phyloP scores from a whole-genome alignment of 2,329 filamentous ascomycete species.

The Bimuria novae-zelandiae region DNA sequence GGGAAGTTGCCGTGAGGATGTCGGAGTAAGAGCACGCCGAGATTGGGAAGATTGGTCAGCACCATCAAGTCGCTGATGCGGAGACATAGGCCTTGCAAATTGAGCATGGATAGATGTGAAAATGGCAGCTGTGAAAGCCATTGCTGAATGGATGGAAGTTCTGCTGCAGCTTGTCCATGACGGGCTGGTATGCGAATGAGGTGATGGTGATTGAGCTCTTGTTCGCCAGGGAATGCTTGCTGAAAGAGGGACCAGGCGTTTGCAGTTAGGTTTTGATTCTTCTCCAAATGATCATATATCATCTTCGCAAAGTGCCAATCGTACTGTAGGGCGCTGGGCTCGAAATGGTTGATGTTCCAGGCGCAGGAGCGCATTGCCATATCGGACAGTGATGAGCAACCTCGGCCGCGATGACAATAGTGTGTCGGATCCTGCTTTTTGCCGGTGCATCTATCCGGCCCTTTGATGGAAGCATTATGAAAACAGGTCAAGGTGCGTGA shows the following conservation, averaged over 20 bases:
- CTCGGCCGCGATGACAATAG: constrained; percentile 14
- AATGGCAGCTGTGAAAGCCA: constrained; percentile 20
- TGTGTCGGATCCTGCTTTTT: constrained; percentile 15
- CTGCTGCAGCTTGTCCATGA: not conserved
- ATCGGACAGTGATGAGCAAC: constrained; percentile 21
- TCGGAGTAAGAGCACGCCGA: constrained; percentile 24
- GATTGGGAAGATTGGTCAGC: constrained; percentile 21
- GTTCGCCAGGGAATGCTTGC: constrained; percentile 22
- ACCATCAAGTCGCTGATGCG: constrained; percentile 18
- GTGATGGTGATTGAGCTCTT: constrained; percentile 19
- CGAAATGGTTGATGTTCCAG: constrained; percentile 23
- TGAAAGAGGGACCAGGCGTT: constrained; percentile 24
- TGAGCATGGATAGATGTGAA: constrained; percentile 24
- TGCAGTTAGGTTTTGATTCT: constrained; percentile 20
- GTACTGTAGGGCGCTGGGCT: constrained; percentile 21
- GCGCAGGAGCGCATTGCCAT: constrained; percentile 25
- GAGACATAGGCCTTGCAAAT: constrained; percentile 17
- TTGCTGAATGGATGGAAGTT: constrained; percentile 19
- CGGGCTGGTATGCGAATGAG: constrained; percentile 8
- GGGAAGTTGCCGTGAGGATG: not conserved
- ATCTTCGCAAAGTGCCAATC: constrained; percentile 24
- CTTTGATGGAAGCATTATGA: not conserved
- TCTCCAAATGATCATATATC: constrained; percentile 22
- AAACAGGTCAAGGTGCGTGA: not conserved
- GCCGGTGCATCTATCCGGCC: constrained; percentile 19